phyloP scores from a whole-genome alignment of 2,329 filamentous ascomycete genomes.

The Fusarium tjaetaba region DNA sequence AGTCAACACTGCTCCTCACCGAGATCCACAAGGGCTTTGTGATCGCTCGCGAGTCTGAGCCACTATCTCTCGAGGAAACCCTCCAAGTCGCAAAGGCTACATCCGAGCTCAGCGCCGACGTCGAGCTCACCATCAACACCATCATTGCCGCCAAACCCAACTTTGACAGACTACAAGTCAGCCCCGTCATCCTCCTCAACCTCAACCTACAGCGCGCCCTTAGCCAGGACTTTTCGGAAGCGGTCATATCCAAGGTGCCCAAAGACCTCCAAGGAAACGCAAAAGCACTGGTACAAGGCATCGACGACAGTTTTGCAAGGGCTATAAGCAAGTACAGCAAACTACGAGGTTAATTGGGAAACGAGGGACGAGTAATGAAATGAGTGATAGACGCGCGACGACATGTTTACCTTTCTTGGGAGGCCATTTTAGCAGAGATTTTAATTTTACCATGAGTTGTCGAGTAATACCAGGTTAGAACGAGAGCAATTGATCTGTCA shows the following conservation, averaged over 20 bases:
- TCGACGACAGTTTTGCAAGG: conserved; percentile 51
- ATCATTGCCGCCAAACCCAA: conserved; percentile 54
- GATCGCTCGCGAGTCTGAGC: conserved; percentile 50
- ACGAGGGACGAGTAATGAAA: conserved; percentile 22
- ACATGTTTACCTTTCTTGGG: conserved; percentile 26
- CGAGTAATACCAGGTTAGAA: conserved; percentile 13
- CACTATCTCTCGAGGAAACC: conserved; percentile 52
- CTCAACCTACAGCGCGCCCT: conserved; percentile 54
- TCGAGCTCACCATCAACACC: conserved; percentile 52
- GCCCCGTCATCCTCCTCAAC: conserved; percentile 55
- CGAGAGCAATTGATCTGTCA: conserved; percentile 1
- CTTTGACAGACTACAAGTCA: conserved; percentile 56
- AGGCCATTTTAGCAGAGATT: conserved; percentile 21
- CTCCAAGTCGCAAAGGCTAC: conserved; percentile 52
- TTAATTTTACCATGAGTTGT: conserved; percentile 27
- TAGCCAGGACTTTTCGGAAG: conserved; percentile 50
- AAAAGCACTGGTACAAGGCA: conserved; percentile 48
- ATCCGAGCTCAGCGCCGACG: conserved; percentile 47
- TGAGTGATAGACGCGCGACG: conserved; percentile 12
- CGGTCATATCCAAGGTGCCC: conserved; percentile 55
- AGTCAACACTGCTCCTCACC: conserved; percentile 52
- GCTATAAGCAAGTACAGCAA: conserved; percentile 49
- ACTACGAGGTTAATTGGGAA: conserved; percentile 10
- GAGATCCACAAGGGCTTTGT: conserved; percentile 53
- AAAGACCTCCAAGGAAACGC: conserved; percentile 47